These are phyloP conservation scores for Collariella sp. DNA, from an alignment of 495 filamentous ascomycete species.

Conservation along the genomic window DNA sequence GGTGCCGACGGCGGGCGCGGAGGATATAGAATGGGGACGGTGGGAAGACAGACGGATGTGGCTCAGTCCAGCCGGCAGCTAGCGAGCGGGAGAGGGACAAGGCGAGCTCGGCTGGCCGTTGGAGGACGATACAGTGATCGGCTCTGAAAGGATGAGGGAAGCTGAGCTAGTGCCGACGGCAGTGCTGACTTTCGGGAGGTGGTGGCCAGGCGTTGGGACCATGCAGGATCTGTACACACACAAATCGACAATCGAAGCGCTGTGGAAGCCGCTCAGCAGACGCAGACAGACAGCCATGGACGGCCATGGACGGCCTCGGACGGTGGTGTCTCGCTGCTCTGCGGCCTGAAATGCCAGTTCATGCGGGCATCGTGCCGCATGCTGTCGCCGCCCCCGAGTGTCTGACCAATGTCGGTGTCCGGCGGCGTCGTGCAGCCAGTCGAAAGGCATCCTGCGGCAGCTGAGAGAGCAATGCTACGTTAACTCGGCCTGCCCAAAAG, in stretches of 20 bases:
- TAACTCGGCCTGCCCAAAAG: background rate
- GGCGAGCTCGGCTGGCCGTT: no score
- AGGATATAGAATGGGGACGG: no score
- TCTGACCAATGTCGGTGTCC: background rate
- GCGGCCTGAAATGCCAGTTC: background rate
- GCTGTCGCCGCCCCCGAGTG: background rate
- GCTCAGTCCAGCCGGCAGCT: no score
- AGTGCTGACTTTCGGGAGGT: no score
- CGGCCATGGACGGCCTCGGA: background rate
- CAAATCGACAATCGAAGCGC: conserved; percentile 10
- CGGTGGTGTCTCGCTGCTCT: background rate
- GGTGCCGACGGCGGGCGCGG: no score
- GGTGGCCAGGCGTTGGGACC: background rate
- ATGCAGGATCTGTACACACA: conserved; percentile 9
- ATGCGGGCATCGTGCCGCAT: background rate
- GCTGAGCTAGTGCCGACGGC: no score
- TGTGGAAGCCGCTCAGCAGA: conserved; percentile 5
- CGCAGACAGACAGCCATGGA: background rate
- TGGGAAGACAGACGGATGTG: no score
- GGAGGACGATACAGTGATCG: no score
- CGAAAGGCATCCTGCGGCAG: background rate
- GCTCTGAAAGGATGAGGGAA: no score
- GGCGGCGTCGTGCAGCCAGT: background rate
- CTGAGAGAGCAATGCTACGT: conserved; percentile 4
- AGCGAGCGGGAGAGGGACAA: no score